These are phyloP conservation scores for Starmerella floricola DNA, from an alignment of 805 yeast species.

Conservation along the genomic window DNA sequence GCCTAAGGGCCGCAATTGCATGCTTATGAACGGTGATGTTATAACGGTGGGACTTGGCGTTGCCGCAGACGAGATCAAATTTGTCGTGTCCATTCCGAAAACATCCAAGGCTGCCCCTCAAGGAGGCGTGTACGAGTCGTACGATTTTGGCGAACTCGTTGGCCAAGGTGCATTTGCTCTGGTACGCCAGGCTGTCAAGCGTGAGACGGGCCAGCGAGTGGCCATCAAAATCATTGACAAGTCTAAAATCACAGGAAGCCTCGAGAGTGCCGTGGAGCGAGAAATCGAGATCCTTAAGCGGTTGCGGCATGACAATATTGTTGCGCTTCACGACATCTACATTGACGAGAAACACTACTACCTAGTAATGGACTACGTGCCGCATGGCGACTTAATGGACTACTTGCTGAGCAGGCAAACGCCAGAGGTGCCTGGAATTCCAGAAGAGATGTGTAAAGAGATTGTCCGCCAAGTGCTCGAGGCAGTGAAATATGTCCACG, in stretches of 20 bases:
- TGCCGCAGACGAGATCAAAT: constrained; percentile 46
- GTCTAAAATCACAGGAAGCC: constrained; percentile 59
- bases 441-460: constrained; percentile 81
- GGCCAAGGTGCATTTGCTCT: constrained; percentile 99
- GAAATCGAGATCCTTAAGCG: constrained; percentile 58
- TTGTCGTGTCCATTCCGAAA: constrained; percentile 32
- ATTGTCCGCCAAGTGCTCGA: constrained; percentile 71
- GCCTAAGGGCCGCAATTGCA: constrained; percentile 65
- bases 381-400: constrained; percentile 97
- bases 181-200: constrained; percentile 79
- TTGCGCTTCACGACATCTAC: constrained; percentile 65
- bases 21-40: constrained; percentile 85
- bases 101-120: constrained; percentile 28
- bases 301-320: constrained; percentile 76
- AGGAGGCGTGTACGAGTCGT: constrained; percentile 52
- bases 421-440: constrained; percentile 34
- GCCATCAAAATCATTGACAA: constrained; percentile 87
- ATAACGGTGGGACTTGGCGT: constrained; percentile 83
- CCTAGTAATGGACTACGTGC: constrained; percentile 87
- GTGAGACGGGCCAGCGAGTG: constrained; percentile 69
- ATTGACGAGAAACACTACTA: constrained; percentile 74
- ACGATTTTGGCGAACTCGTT: constrained; percentile 71
- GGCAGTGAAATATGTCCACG: constrained; percentile 80
- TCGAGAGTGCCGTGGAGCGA: constrained; percentile 70
- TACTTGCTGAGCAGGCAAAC: constrained; percentile 13